Percentiles rank a stretch among this genome's conserved stretches.
phyloP scores from a whole-genome alignment of 1,284 basidiomycete genomes.

The Ceratobasidium sp. region DNA sequence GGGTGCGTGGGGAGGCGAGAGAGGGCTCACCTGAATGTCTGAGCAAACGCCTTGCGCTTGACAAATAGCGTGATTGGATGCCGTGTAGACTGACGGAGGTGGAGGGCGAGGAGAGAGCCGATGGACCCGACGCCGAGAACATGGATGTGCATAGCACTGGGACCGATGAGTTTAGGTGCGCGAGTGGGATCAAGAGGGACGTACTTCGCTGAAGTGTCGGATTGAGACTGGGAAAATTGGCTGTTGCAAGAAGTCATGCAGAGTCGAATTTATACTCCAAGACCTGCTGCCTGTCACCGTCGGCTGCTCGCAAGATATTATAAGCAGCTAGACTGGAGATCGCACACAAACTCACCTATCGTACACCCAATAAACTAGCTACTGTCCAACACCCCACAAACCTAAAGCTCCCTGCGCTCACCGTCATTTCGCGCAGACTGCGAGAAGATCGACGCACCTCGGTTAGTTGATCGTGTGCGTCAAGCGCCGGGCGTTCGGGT shows the following conservation, averaged over 20 bases:
- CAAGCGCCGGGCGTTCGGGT: slow-evolving; percentile 36
- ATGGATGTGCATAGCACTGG: slow-evolving; percentile 71
- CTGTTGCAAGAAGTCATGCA: not conserved
- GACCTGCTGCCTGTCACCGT: not conserved
- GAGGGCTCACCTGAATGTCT: slow-evolving; percentile 50
- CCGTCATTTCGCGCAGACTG: not conserved
- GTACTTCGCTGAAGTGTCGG: slow-evolving; percentile 12
- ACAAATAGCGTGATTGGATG: slow-evolving; percentile 76
- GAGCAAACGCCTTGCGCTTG: slow-evolving; percentile 59
- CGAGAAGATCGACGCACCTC: slow-evolving; percentile 18
- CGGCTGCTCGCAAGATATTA: too few relatives aligned
- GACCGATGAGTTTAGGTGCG: not conserved
- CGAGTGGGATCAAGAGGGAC: not conserved
- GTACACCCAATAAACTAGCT: not conserved
- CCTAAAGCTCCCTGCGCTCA: not conserved
- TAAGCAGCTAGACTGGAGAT: too few relatives aligned
- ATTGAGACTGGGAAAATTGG: not conserved
- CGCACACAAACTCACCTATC: not conserved
- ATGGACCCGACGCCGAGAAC: slow-evolving; percentile 81
- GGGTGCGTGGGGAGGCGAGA: not conserved
- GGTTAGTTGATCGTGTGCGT: slow-evolving; percentile 8
- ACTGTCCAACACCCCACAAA: not conserved
- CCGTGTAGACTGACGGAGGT: slow-evolving; percentile 72
- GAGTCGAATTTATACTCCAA: not conserved
- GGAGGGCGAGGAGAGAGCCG: slow-evolving; percentile 81